phyloP scores from a whole-genome alignment of 305 asterid species.

The Plantago rigida region DNA sequence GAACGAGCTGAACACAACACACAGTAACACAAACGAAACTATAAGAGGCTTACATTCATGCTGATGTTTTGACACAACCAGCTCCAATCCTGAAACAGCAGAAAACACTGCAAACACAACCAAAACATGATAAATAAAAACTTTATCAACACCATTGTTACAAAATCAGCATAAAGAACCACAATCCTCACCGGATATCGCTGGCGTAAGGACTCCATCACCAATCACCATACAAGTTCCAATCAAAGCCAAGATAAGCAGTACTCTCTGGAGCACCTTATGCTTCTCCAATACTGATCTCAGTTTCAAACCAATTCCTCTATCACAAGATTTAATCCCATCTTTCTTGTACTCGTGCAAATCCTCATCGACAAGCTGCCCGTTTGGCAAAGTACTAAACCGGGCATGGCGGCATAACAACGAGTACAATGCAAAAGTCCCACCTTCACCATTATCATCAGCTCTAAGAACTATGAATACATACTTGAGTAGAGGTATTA shows the following conservation, averaged over 20 bases:
- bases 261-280: slow-evolving; percentile 43
- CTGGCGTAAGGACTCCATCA: slow-evolving; percentile 86
- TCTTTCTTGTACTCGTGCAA: slow-evolving; percentile 61
- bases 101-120: slow-evolving; percentile 57
- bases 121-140: slow-evolving; percentile 25
- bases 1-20: background rate
- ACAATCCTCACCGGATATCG: slow-evolving; percentile 66
- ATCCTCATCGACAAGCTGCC: slow-evolving; percentile 76
- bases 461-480: slow-evolving; percentile 78
- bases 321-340: slow-evolving; percentile 39
- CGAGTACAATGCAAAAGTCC: slow-evolving; percentile 75
- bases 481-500: slow-evolving; percentile 69
- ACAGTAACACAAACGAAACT: slow-evolving; percentile 48
- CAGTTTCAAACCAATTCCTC: slow-evolving; percentile 47
- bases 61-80: slow-evolving; percentile 61
- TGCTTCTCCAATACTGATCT: slow-evolving; percentile 65
- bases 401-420: slow-evolving; percentile 73
- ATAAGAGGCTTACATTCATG: slow-evolving; percentile 54
- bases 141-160: slow-evolving; percentile 35
- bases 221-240: slow-evolving; percentile 96
- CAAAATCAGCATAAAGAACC: slow-evolving; percentile 33
- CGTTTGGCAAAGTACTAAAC: slow-evolving; percentile 65
- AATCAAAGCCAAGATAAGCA: slow-evolving; percentile 67
- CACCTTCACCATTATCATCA: slow-evolving; percentile 91
- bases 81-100: slow-evolving; percentile 88